phyloP scores from a whole-genome alignment of 1,284 basidiomycete species.

The Puccinia triticina region DNA sequence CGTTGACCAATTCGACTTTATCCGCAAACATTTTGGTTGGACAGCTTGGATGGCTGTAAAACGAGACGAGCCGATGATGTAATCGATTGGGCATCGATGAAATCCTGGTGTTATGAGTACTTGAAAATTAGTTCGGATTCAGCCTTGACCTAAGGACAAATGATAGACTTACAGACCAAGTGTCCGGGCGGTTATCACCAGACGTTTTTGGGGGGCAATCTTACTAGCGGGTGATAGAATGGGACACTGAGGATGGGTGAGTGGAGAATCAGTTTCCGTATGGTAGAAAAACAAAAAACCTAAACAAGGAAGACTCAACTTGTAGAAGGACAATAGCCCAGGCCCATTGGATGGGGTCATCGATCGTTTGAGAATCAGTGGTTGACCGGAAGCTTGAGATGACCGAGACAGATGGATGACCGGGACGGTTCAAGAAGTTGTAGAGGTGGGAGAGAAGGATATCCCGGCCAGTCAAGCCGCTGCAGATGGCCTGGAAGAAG shows the following conservation, averaged over 20 bases:
- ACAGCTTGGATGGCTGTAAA: constrained; percentile 16
- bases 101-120: background rate
- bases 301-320: background rate
- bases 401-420: background rate
- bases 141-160: background rate
- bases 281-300: background rate
- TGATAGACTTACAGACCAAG: constrained; percentile 33
- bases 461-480: background rate
- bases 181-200: constrained; percentile 17
- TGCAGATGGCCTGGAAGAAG: constrained; percentile 19
- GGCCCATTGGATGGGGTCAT: constrained; percentile 5
- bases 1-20: constrained; percentile 30
- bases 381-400: background rate
- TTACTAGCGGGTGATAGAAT: background rate
- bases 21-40: constrained; percentile 8
- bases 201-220: background rate
- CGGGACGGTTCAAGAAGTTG: background rate
- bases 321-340: background rate
- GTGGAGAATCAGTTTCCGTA: background rate
- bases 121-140: background rate
- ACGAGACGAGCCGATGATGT: constrained; percentile 31
- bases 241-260: constrained; percentile 12
- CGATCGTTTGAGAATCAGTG: background rate
- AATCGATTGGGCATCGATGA: constrained; percentile 30
- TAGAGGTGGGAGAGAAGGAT: background rate